Base-by-base conservation (phyloP, 306 rosid genomes). In the Argentina anserina region DNA sequence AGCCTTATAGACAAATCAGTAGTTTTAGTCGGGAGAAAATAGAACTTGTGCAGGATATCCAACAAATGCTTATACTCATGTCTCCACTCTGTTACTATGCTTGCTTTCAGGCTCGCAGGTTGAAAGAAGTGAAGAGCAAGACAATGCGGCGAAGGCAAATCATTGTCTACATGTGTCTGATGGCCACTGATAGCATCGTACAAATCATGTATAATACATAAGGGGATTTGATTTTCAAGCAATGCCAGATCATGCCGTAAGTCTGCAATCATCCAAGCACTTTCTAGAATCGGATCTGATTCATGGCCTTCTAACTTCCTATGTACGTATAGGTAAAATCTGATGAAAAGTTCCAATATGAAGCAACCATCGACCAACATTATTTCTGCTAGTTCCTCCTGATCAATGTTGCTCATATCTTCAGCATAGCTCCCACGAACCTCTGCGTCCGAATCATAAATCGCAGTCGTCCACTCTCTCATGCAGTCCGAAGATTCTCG, bases 341-440 rank as follows among this genome's bases (percentile, higher is more conserved):
- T 47, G 29, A 72, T 37, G 47, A 83, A 78, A 3, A 84, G 70
- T 34, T 84, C 85, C 20, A 84, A 52, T 56, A 84, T n/a, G 33
- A 84, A 81, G 26, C 80, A 78, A 4, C 88, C 85, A 25, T 84
- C 88, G 9, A 81, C 47, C 6, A 83, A 29, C 82, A 83, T 83
- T 56, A 56, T 7, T 60, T 52, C 67, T 1, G 84, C 43, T 0
- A 80, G 59, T 6, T 76, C 83, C 0, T 43, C n/a, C 10, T 49
- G 8, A 0, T 10, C 6, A 56, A 56, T 26, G 34, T 56, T 26
- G 63, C 64, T 7, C 3, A 83, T 39, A 18, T 69, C 31, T 33
- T 71, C 80, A 1, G 73, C 78, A 0, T 84, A 84, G 70, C 75
- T 59, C 11, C 67, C 80, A 0, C 61, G 61, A 15, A 74, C 10